Percentiles rank a stretch among this genome's conserved stretches.
phyloP scores from a whole-genome alignment of 2,329 filamentous ascomycete genomes.

The Metarhizium robertsii region DNA sequence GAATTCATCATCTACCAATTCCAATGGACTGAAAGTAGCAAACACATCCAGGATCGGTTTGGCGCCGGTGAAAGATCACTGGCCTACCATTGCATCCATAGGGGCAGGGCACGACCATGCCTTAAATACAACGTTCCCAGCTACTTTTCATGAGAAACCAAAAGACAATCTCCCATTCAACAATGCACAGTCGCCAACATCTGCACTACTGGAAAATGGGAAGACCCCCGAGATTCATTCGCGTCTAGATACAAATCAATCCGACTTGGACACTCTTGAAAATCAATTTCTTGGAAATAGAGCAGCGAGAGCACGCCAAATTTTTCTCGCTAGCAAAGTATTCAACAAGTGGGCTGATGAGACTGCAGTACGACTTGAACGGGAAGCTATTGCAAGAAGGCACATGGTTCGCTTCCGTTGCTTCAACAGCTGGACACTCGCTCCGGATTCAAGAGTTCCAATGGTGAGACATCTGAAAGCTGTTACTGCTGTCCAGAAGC shows the following conservation, averaged over 20 bases:
- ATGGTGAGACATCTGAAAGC: conserved; percentile 20
- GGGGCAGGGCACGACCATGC: not conserved
- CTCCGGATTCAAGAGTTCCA: conserved; percentile 20
- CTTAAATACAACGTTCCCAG: not conserved
- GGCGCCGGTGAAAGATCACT: conserved; percentile 11
- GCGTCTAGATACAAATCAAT: not conserved
- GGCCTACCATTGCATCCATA: conserved; percentile 8
- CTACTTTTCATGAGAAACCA: not conserved
- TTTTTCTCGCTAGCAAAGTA: conserved; percentile 42
- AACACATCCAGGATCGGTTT: not conserved
- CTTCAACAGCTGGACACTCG: conserved; percentile 26
- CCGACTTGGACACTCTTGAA: not conserved
- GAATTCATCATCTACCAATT: not conserved
- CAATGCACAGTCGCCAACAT: no score
- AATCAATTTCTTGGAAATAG: conserved; percentile 29
- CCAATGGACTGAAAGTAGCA: not conserved
- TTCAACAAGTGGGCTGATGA: conserved; percentile 52
- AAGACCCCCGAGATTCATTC: not conserved
- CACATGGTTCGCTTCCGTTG: conserved; percentile 55
- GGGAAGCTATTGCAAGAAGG: conserved; percentile 57
- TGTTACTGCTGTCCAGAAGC: conserved; percentile 22
- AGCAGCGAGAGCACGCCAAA: conserved; percentile 53
- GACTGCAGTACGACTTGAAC: conserved; percentile 54
- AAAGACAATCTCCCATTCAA: not conserved
- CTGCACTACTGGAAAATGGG: not conserved